Evolutionary conservation across 306 rosid genomes (phyloP), one percentile per base, ranked within the genome.

Genomic region (Pyrus bretschneideri): DNA sequence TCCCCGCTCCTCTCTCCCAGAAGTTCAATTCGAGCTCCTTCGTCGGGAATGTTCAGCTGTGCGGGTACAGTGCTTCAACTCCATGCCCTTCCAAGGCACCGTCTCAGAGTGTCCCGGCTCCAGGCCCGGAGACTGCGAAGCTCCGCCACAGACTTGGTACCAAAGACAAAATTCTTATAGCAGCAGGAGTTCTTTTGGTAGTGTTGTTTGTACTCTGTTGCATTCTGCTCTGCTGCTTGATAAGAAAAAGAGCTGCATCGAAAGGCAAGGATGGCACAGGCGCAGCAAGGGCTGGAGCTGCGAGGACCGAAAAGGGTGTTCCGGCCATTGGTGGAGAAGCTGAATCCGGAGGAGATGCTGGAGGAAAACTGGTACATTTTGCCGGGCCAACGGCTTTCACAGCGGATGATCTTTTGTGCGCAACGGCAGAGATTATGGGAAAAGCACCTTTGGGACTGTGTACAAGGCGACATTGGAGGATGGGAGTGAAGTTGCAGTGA

Each of bases 361-460:
- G 97, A 29, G 98, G 98, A 11, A 91, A 93, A 72, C 86, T 93
- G 61, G 96, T 91, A 54, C 98, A 91, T 76, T 91, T 91, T 71
- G 98, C 91, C 52, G 97, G 98, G 52, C 89, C 93, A 27, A 71
- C 85, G 69, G 85, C 87, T 49, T 93, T 93, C 78, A 88, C 97
- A 29, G 98, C 98, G 1, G 97, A 93, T 54, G 97, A 89, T 87
- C 98, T 93, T 45, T 61, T 93, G 87, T 91, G 98, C 78, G 97
- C 98, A 71, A 91, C 98, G 44, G 97, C 98, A 2, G 98, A 93
- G 90, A 91, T 93, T 63, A 93, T 93, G 97, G 97, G 38, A 91
- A 93, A 79, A 93, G 98, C 77, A 91, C 97, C 22, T 93, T 88
- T 62, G 97, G 98, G 84, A 93, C 97, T n/a, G 97, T 89, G 19